Percentiles rank a stretch among this genome's conserved stretches.
These are phyloP conservation scores for Eimeria falciformis DNA, from an alignment of 169 alveolate genomes.

Conservation along the genomic window DNA sequence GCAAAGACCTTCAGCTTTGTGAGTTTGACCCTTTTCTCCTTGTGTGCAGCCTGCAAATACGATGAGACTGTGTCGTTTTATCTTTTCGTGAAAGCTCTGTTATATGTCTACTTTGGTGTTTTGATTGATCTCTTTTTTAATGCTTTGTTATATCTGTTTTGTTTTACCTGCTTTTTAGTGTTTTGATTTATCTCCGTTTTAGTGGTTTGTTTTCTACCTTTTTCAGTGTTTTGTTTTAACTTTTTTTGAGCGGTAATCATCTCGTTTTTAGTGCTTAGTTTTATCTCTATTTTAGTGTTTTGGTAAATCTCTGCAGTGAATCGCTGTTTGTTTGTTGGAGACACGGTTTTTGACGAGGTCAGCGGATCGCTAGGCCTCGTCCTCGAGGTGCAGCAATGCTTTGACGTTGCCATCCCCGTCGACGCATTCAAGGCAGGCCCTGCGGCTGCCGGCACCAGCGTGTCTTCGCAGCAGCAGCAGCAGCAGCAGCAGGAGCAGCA, in stretches of 20 bases:
- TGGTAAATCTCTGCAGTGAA: conserved; percentile 63
- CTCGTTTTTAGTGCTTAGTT: background rate
- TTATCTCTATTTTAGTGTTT: background rate
- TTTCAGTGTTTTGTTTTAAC: background rate
- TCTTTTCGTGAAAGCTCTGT: too few species aligned
- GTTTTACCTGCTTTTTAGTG: background rate
- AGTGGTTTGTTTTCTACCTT: too few species aligned
- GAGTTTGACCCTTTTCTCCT: background rate
- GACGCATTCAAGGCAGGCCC: background rate
- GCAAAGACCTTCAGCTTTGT: conserved; percentile 22
- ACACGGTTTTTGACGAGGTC: background rate
- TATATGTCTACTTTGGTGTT: background rate
- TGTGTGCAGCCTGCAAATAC: background rate
- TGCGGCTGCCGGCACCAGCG: background rate
- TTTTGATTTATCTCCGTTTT: background rate
- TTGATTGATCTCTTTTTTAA: background rate
- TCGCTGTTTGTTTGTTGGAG: conserved; percentile 39
- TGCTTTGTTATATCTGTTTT: background rate
- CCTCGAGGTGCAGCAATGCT: conserved; percentile 39
- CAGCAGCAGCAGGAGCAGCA: conserved; percentile 13
- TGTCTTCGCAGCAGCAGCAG: background rate
- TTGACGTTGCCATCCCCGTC: conserved; percentile 2
- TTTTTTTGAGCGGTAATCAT: background rate
- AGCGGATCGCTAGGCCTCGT: conserved; percentile 36
- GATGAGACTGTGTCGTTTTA: background rate